phyloP scores from a whole-genome alignment of 306 rosid species.

The Rosa chinensis region DNA sequence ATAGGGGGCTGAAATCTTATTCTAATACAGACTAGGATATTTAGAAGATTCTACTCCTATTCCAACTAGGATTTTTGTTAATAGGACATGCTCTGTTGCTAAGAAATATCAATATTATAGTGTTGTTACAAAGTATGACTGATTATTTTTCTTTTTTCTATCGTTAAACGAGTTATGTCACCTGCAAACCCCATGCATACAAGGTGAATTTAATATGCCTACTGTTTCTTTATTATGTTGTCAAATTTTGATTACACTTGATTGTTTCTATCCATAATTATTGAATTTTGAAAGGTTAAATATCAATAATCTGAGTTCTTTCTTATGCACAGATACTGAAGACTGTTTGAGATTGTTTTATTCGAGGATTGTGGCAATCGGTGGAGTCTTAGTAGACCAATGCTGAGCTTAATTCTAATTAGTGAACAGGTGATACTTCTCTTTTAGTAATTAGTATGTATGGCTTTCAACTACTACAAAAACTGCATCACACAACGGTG shows the following conservation, averaged over 20 bases:
- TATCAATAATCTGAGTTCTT: slow-evolving; percentile 1
- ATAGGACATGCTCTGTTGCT: too few relatives aligned
- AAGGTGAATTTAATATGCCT: background rate
- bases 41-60: too few relatives aligned
- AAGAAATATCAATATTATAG: too few relatives aligned
- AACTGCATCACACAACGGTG: too few relatives aligned
- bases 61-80: too few relatives aligned
- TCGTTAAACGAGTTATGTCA: background rate
- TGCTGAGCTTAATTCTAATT: slow-evolving; percentile 80
- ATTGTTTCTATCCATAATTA: background rate
- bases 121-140: too few relatives aligned
- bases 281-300: background rate
- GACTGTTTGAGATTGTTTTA: slow-evolving; percentile 86
- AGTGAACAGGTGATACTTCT: slow-evolving; percentile 66
- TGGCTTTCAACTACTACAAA: background rate
- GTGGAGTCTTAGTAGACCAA: slow-evolving; percentile 86
- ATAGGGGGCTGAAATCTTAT: too few relatives aligned
- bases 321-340: slow-evolving; percentile 52
- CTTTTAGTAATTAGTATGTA: background rate
- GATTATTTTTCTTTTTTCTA: too few relatives aligned
- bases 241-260: background rate
- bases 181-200: background rate
- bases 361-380: slow-evolving; percentile 85
- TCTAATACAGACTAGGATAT: too few relatives aligned
- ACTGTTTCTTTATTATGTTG: background rate